Base-by-base conservation (phyloP, 257 asterid genomes). In the Capsicum pubescens region DNA sequence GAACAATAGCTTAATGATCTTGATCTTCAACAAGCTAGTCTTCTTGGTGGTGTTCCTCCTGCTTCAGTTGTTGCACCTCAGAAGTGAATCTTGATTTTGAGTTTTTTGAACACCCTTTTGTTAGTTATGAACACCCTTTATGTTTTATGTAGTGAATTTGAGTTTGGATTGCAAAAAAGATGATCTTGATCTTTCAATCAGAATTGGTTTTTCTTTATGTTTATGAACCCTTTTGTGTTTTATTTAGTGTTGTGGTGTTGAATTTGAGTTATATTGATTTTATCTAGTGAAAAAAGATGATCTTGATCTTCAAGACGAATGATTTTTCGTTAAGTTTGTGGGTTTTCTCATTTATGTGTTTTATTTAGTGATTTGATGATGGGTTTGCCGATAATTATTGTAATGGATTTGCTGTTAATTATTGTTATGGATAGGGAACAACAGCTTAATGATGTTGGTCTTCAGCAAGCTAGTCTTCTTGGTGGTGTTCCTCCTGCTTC, bases 391-490 rank as follows among this genome's bases (percentile, higher is more conserved):
- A 3, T 39, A 39, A 39, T 39, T 39, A 26, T 26, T 26, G 78
- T 69, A 8, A 26, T 69, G 8, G 78, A 54, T 16, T 39, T 69
- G 0, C 78, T 54, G 14, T 69, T 69, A 9, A 69, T 69, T 4
- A 69, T 69, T 39, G 78, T 69, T 9, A 69, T 69, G 78, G 78
- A 69, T 69, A 54, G 78, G 16, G 78, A 69, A 16, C 54, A 69
- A 26, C 54, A 69, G 54, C 32, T 91, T 63, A 84, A 54, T 50
- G 97, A 94, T 7, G 82, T 87, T 21, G 95, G 91, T 83, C 82
- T 91, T 15, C 78, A 69, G 16, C 78, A 69, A 35, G 78, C 54
- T 39, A 69, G 78, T 44, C 77, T 69, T 69, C 77, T 69, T 69
- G 77, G 77, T 36, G 55, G 13, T 56, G 60, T 17, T 14, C 61